Evolutionary conservation across 176 grass and related monocot species (phyloP).

Genomic region (Triticum aestivum): IWGSC_CS_RefSeq_v2.1 NC_057804.1:610894611-610895110

Average conservation of each 20-base stretch:
- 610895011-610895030: too few species aligned
- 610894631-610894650: constrained; percentile 7
- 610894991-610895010: too few species aligned
- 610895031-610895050: background rate
- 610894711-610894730: background rate
- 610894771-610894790: background rate
- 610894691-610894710: constrained; percentile 18
- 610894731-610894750: background rate
- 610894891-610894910: background rate
- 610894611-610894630: background rate
- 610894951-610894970: too few species aligned
- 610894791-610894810: background rate
- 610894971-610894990: too few species aligned
- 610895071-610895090: background rate
- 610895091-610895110: background rate
- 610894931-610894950: background rate
- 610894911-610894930: background rate
- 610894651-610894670: background rate
- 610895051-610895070: background rate
- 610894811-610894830: background rate
- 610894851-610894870: background rate
- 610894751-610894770: background rate
- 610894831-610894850: background rate
- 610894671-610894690: background rate
- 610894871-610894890: background rate